phyloP scores from a whole-genome alignment of 805 yeast genomes.

The Grigorovia transvaalensis region DNA sequence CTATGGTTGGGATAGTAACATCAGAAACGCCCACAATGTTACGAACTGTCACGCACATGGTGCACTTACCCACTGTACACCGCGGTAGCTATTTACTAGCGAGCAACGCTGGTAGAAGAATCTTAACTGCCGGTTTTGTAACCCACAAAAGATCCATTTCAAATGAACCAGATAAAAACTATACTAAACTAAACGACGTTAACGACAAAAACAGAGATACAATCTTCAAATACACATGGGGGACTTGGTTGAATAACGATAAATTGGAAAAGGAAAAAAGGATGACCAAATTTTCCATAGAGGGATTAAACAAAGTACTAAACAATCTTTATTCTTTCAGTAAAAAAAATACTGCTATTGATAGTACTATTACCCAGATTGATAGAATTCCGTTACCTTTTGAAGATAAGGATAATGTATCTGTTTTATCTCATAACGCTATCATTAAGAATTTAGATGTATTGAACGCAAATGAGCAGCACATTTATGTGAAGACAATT shows the following conservation, averaged over 20 bases:
- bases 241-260: constrained; percentile 85
- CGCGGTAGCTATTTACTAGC: neutral
- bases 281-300: constrained; percentile 69
- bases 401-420: constrained; percentile 31
- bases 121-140: neutral
- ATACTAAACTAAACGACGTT: constrained; percentile 48
- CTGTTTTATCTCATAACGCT: constrained; percentile 42
- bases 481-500: constrained; percentile 51
- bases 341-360: constrained; percentile 23
- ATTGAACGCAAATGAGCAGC: constrained; percentile 32
- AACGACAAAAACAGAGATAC: constrained; percentile 57
- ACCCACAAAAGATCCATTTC: constrained; percentile 20
- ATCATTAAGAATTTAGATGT: constrained; percentile 35
- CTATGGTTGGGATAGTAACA: too few species aligned
- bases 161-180: constrained; percentile 27
- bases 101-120: neutral
- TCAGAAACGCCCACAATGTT: neutral
- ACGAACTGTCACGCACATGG: neutral
- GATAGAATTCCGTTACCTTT: constrained; percentile 29
- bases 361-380: constrained; percentile 9
- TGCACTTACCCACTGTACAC: neutral
- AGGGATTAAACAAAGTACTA: constrained; percentile 55
- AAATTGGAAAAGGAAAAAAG: constrained; percentile 62
- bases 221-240: constrained; percentile 88
- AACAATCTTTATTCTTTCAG: constrained; percentile 35